Evolutionary conservation across 306 rosid species (phyloP), one percentile per base, ranked within the genome.

Genomic region (Cercis canadensis): DNA sequence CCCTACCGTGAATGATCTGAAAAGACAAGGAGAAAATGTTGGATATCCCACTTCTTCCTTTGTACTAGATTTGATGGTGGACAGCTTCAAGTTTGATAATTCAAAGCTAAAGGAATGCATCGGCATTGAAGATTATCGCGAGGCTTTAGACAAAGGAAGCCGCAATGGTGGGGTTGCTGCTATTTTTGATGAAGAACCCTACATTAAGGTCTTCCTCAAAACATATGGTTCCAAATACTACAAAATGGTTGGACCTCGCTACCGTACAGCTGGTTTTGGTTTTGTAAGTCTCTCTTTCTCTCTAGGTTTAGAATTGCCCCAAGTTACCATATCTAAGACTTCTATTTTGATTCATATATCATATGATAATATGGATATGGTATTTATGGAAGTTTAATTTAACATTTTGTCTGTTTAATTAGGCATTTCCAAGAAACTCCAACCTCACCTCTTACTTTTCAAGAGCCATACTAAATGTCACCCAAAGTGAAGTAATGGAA

Each of bases 131-230:
- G 75, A 61, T 4, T 81, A 76, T 12, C 8, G 24, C 9, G 56
- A 60, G 1, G 79, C 76, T 39, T 61, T 81, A n/a, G 56, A 71
- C 33, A 46, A 21, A 12, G 85, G 82, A 45, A 58, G 62, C 9
- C 4, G 12, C 5, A 57, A 68, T 13, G 86, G 74, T 4, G 82
- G 69, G 18, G 60, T 76, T 8, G 49, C 78, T 37, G 82, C 78
- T 11, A 67, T 83, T 8, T 16, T 66, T 8, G 76, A 54, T 0
- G 83, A 83, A 73, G 8, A 56, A 13, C 74, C 74, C 5, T 75
- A 36, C 74, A 37, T 78, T 9, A 75, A 75, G 11, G 17, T 71
- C 31, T 81, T 76, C 70, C 70, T 81, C 37, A 66, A 70, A 2
- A 24, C 33, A 24, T 74, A 56, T 78, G 17, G 62, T 57, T 11